Percentiles rank a stretch among this genome's conserved stretches.
These are phyloP conservation scores for Ophiostoma ips DNA, from an alignment of 2,329 filamentous ascomycete species.

Conservation along the genomic window DNA sequence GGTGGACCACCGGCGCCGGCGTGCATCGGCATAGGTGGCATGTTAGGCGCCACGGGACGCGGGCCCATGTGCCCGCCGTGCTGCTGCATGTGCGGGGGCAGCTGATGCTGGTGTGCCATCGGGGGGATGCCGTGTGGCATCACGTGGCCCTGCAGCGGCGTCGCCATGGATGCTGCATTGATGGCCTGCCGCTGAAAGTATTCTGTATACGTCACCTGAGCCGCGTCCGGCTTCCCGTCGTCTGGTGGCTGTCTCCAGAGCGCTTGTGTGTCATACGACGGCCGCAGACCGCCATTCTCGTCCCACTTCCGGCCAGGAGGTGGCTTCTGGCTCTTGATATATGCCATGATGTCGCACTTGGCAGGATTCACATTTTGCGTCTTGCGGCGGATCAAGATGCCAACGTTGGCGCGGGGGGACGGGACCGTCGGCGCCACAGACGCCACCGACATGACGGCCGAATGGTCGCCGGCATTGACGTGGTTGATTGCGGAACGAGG, in stretches of 20 bases:
- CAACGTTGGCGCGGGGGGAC: slow-evolving; percentile 1
- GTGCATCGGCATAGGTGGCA: slow-evolving; percentile 65
- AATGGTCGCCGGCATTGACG: slow-evolving; percentile 11
- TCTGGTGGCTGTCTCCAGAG: slow-evolving; percentile 50
- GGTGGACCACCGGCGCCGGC: slow-evolving; percentile 41
- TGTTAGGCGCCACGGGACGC: slow-evolving; percentile 53
- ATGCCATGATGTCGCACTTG: slow-evolving; percentile 44
- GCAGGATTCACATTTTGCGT: slow-evolving; percentile 56
- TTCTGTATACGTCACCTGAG: slow-evolving; percentile 55
- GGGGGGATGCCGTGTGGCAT: slow-evolving; percentile 56
- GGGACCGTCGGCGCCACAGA: not conserved
- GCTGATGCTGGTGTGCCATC: slow-evolving; percentile 68
- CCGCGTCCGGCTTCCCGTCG: slow-evolving; percentile 57
- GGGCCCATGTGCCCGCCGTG: slow-evolving; percentile 55
- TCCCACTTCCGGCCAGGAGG: slow-evolving; percentile 44
- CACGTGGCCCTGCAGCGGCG: slow-evolving; percentile 38
- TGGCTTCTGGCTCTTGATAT: slow-evolving; percentile 36
- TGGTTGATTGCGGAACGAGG: slow-evolving; percentile 49
- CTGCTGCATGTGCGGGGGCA: slow-evolving; percentile 64
- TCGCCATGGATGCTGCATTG: slow-evolving; percentile 39
- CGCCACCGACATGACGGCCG: slow-evolving; percentile 12
- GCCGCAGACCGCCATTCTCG: slow-evolving; percentile 69
- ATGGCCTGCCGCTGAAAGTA: slow-evolving; percentile 58
- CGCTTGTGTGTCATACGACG: slow-evolving; percentile 69
- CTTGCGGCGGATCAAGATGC: slow-evolving; percentile 50